Conservation (phyloP, 2,329 filamentous ascomycete species). For the Penicillium sp. region DNA sequence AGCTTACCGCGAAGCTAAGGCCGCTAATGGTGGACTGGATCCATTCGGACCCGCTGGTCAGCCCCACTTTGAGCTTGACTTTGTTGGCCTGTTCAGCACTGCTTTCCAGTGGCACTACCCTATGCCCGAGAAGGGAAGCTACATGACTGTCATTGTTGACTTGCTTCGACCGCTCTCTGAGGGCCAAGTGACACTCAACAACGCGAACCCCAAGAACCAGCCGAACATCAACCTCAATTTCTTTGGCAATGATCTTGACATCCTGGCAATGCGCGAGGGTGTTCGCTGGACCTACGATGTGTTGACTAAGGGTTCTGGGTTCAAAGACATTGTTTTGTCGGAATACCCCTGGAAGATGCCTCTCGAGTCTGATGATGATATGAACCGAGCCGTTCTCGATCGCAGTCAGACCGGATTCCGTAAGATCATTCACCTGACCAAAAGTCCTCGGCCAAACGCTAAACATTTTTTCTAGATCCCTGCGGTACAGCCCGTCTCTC, state of each 20-base stretch:
- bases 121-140: conserved; percentile 47
- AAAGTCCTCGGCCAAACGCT: background rate
- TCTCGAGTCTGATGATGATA: conserved; percentile 55
- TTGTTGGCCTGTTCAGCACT: conserved; percentile 59
- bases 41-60: conserved; percentile 60
- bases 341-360: conserved; percentile 65
- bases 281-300: conserved; percentile 59
- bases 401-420: conserved; percentile 55
- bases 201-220: conserved; percentile 38
- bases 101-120: conserved; percentile 55
- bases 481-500: conserved; percentile 58
- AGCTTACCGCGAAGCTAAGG: conserved; percentile 51
- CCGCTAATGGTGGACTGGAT: conserved; percentile 46
- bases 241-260: conserved; percentile 51
- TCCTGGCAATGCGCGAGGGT: conserved; percentile 61
- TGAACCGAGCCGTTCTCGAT: conserved; percentile 61
- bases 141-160: conserved; percentile 59
- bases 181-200: conserved; percentile 44
- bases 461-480: conserved; percentile 40
- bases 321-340: conserved; percentile 45
- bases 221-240: conserved; percentile 49
- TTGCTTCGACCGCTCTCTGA: conserved; percentile 52
- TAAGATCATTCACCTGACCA: background rate
- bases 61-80: conserved; percentile 65
- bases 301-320: conserved; percentile 57